A percentile compares a stretch with the other conserved stretches of the same genome.
Conservation (phyloP, 2,329 filamentous ascomycete species). For the Trichoderma hamatum region DNA sequence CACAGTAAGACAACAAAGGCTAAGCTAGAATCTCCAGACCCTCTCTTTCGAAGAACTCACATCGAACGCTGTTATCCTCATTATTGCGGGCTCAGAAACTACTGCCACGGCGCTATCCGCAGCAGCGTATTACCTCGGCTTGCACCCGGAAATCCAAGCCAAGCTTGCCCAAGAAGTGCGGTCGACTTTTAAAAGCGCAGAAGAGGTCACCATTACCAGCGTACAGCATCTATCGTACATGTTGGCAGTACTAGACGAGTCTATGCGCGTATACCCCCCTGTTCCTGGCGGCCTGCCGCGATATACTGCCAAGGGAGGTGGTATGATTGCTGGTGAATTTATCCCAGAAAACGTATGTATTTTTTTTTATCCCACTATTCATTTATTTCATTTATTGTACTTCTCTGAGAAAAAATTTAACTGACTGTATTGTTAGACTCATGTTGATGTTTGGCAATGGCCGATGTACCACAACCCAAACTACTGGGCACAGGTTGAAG, state of each 20-base stretch:
- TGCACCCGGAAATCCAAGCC: conserved; percentile 36
- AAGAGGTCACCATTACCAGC: conserved; percentile 27
- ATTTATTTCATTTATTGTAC: background rate
- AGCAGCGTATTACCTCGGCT: conserved; percentile 36
- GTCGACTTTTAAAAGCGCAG: conserved; percentile 16
- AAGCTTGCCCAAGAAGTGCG: conserved; percentile 43
- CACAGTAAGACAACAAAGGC: background rate
- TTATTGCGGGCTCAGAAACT: conserved; percentile 40
- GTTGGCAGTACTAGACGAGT: conserved; percentile 54
- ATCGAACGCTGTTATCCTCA: conserved; percentile 28
- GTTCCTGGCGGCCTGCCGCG: conserved; percentile 44
- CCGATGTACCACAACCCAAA: conserved; percentile 39
- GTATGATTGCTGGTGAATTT: conserved; percentile 36
- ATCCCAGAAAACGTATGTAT: conserved; percentile 40
- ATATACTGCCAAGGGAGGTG: conserved; percentile 36
- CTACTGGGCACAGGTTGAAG: conserved; percentile 39
- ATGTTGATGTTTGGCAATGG: conserved; percentile 43
- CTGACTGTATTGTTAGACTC: conserved; percentile 28
- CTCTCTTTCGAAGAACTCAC: conserved; percentile 26
- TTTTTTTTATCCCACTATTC: background rate
- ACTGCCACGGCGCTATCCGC: conserved; percentile 38
- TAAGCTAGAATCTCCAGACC: background rate
- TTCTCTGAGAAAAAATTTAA: background rate
- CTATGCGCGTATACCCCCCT: conserved; percentile 51
- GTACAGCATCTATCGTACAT: conserved; percentile 44